Evolutionary conservation across 805 yeast genomes (phyloP), one percentile per base, ranked within the genome.

Genomic region (Metschnikowia kofuensis): DNA sequence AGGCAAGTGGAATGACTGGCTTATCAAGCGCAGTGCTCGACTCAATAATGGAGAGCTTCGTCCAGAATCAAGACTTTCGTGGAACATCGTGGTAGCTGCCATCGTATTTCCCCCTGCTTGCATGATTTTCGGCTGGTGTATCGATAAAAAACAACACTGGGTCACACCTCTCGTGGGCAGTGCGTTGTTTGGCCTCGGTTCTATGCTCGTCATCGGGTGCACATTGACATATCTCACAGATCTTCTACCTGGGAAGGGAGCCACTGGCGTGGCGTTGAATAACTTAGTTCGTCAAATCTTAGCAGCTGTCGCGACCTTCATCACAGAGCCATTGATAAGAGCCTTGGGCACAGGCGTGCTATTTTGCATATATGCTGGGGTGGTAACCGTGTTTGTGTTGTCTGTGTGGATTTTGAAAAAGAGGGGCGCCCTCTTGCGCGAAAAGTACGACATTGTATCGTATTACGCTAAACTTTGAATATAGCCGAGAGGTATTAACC

Each of bases 241-340:
- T 60, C 81, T 89, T 1, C 72, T 89, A 40, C 96, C 96, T 0
- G 95, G 96, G 0, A 77, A 84, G 58, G 95, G 96, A 38, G 91
- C 96, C 12, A 86, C 96, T 0, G 96, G 95, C 0, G 87, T 89
- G 42, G 96, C 96, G 0, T 64, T 89, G 44, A 89, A 87, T 59
- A 89, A 89, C 61, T 75, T 89, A 48, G 72, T 85, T 15, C 75
- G 96, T 57, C 86, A 83, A 74, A 68, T 81, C 1, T 68, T 86
- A 50, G 96, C 96, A 0, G 88, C 95, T 0, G 73, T 76, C 1
- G 91, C 89, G 10, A 82, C 90, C 1, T 89, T 89, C 62, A 74
- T 84, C 8, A 80, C 87, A 0, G 89, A 84, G 38, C 95, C 96
- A 0, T 70, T 87, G 59, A 68, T 84, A 14, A 58, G 62, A 4